Percentiles rank a stretch among this genome's conserved stretches.
Evolutionary conservation across 179 eudicot species (phyloP).

Genomic region (Heliamphora pulchella): DNA sequence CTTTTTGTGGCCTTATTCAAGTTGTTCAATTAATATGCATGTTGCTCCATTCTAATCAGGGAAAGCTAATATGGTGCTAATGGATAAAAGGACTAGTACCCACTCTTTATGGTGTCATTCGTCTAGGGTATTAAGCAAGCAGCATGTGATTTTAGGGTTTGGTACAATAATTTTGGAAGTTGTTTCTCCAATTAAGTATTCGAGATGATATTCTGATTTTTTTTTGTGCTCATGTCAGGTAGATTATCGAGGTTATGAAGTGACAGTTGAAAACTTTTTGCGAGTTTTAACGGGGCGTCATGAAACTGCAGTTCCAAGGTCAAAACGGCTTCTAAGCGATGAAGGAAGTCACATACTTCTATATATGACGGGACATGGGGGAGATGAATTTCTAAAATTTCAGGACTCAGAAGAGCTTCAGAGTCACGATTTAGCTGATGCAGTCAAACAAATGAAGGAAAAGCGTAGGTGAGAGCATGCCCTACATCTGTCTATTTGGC

Average conservation of each 20-base stretch:
- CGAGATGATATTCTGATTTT: conserved; percentile 12
- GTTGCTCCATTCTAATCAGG: not conserved
- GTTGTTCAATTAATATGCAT: not conserved
- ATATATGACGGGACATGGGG: conserved; percentile 99
- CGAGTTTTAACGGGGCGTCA: conserved; percentile 92
- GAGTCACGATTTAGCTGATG: conserved; percentile 99
- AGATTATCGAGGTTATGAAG: conserved; percentile 97
- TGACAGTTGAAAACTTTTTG: conserved; percentile 87
- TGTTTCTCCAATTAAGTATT: not conserved
- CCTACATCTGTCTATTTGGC: not conserved
- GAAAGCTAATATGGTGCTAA: not conserved
- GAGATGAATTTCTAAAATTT: conserved; percentile 94
- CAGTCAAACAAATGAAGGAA: conserved; percentile 97
- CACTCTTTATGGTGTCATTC: not conserved
- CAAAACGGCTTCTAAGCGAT: conserved; percentile 88
- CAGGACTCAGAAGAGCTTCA: conserved; percentile 98
- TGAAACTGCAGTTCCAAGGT: conserved; percentile 89
- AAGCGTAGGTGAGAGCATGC: conserved; percentile 58
- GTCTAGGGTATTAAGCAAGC: not conserved
- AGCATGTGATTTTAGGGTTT: not conserved
- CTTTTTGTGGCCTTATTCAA: not conserved
- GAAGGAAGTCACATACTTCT: conserved; percentile 95
- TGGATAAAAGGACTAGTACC: not conserved
- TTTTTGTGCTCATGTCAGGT: conserved; percentile 43
- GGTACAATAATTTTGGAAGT: not conserved